Evolutionary conservation across 441 rosid species (phyloP).

Genomic region (Capsella rubella): DNA sequence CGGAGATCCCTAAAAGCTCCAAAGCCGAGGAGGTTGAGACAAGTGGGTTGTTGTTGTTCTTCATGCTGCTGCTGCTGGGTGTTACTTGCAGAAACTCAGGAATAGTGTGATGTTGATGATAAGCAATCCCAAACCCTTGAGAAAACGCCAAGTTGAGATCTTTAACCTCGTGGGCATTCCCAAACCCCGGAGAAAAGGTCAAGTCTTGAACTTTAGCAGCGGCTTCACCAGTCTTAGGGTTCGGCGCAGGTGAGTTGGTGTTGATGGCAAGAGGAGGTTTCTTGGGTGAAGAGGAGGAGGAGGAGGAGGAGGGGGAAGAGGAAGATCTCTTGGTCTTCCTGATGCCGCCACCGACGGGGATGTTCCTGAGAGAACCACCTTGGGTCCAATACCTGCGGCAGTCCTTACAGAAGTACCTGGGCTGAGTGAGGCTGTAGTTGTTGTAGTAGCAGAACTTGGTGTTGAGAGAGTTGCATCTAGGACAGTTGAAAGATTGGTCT

Average conservation of each 20-base stretch:
- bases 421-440: conserved; percentile 95
- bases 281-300: conserved; percentile 50
- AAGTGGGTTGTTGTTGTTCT: conserved; percentile 47
- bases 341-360: conserved; percentile 95
- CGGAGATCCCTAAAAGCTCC: conserved; percentile 46
- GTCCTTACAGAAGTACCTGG: conserved; percentile 92
- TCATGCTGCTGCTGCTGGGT: conserved; percentile 44
- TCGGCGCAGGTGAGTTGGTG: conserved; percentile 24
- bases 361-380: conserved; percentile 90
- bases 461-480: conserved; percentile 92
- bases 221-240: conserved; percentile 52
- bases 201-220: conserved; percentile 32
- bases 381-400: conserved; percentile 96
- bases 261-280: conserved; percentile 61
- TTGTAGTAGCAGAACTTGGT: conserved; percentile 97
- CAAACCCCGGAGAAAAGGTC: conserved; percentile 34
- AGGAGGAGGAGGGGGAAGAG: conserved; percentile 41
- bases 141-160: conserved; percentile 85
- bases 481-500: conserved; percentile 83
- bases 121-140: conserved; percentile 53
- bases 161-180: conserved; percentile 54
- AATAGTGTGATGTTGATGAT: conserved; percentile 41
- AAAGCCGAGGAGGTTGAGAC: conserved; percentile 45
- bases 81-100: conserved; percentile 67
- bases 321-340: conserved; percentile 85